phyloP scores from a whole-genome alignment of 1,284 basidiomycete species.

The Microbotryum scabiosae region DNA sequence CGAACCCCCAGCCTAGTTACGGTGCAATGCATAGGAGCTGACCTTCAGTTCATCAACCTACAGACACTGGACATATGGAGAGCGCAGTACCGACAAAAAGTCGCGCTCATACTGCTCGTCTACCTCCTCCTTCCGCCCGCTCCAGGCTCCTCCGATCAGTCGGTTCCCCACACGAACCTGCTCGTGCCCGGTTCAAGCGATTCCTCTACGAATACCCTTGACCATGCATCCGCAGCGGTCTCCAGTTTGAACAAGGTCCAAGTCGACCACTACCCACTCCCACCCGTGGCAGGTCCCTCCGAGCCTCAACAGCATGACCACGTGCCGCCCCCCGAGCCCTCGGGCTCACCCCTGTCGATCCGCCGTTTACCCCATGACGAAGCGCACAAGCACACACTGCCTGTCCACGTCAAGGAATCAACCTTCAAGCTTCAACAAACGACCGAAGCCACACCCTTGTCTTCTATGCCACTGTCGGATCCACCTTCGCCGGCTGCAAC shows the following conservation, averaged over 20 bases:
- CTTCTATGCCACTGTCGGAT: background rate
- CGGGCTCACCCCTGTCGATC: too few relatives aligned
- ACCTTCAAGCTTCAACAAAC: too few relatives aligned
- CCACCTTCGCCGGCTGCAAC: background rate
- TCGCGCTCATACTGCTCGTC: conserved; percentile 1
- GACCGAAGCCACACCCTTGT: background rate
- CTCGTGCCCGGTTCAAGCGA: background rate
- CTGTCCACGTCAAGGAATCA: too few relatives aligned
- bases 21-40: too few relatives aligned
- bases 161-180: background rate
- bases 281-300: background rate
- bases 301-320: background rate
- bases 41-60: too few relatives aligned
- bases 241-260: background rate
- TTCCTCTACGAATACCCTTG: background rate
- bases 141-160: background rate
- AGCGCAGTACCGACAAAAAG: conserved; percentile 4
- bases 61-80: conserved; percentile 10
- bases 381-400: too few relatives aligned
- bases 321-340: too few relatives aligned
- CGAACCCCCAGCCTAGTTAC: too few relatives aligned
- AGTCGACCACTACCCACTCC: background rate
- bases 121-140: background rate
- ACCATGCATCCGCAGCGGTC: background rate
- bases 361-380: too few relatives aligned